Evolutionary conservation across 805 yeast genomes (phyloP).

Genomic region (Candida ipomoeae): DNA sequence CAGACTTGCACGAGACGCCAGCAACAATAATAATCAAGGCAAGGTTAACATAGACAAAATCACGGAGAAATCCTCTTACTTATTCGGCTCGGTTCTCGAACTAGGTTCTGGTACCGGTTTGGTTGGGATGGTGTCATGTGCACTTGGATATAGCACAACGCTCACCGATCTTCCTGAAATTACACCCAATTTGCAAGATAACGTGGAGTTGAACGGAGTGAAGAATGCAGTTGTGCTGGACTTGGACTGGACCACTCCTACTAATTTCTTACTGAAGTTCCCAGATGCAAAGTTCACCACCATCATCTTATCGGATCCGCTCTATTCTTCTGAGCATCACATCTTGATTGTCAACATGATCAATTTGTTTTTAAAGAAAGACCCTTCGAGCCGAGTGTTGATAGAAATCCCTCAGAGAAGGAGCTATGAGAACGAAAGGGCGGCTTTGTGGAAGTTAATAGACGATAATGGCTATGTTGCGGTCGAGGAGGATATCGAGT

Average conservation of each 20-base stretch:
- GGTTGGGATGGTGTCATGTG: slow-evolving; percentile 67
- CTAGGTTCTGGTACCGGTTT: slow-evolving; percentile 96
- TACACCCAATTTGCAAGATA: slow-evolving; percentile 58
- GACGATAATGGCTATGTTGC: slow-evolving; percentile 30
- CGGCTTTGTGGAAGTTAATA: slow-evolving; percentile 53
- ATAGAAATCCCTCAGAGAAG: slow-evolving; percentile 75
- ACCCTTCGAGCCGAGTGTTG: slow-evolving; percentile 43
- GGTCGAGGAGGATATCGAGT: slow-evolving; percentile 41
- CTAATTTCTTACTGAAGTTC: slow-evolving; percentile 24
- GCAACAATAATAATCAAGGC: slow-evolving; percentile 1
- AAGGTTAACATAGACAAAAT: not conserved
- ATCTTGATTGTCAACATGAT: slow-evolving; percentile 63
- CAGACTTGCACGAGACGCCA: slow-evolving; percentile 33
- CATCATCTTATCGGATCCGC: slow-evolving; percentile 79
- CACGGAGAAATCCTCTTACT: slow-evolving; percentile 10
- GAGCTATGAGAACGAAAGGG: slow-evolving; percentile 63
- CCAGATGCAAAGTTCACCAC: slow-evolving; percentile 45
- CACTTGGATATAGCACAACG: slow-evolving; percentile 45
- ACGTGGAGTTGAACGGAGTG: slow-evolving; percentile 50
- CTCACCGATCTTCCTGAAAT: slow-evolving; percentile 82
- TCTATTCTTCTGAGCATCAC: slow-evolving; percentile 83
- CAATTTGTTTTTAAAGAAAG: slow-evolving; percentile 36
- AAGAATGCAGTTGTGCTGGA: slow-evolving; percentile 38
- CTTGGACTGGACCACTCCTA: slow-evolving; percentile 77
- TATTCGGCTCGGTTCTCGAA: slow-evolving; percentile 48